These are phyloP conservation scores for Melanopsichium pennsylvanicum DNA, from an alignment of 1,284 basidiomycete genomes.

Conservation along the genomic window DNA sequence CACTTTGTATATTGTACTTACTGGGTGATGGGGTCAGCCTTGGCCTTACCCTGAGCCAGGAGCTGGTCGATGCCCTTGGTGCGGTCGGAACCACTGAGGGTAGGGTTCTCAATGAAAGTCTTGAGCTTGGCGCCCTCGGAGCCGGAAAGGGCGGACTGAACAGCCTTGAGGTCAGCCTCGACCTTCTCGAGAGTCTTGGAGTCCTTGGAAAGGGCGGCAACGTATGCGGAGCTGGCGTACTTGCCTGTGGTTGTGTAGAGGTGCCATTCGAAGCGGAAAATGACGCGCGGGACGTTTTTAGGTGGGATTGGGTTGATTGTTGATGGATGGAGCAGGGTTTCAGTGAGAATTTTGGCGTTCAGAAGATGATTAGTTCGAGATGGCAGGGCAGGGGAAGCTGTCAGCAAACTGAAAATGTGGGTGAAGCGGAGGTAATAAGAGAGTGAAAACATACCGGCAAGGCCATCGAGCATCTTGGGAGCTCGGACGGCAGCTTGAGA, in stretches of 20 bases:
- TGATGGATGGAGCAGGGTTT: neutral
- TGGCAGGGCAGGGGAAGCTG: neutral
- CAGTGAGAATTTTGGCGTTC: too few relatives aligned
- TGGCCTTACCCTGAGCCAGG: constrained; percentile 67
- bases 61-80: constrained; percentile 75
- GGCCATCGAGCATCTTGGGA: constrained; percentile 58
- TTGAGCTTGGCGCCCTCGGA: constrained; percentile 71
- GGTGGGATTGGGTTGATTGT: neutral
- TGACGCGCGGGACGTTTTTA: too few relatives aligned
- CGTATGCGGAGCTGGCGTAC: constrained; percentile 93
- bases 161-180: constrained; percentile 74
- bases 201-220: constrained; percentile 83
- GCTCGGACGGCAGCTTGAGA: constrained; percentile 58
- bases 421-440: neutral
- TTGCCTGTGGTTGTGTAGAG: constrained; percentile 73
- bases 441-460: constrained; percentile 49
- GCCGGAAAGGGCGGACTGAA: constrained; percentile 60
- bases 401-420: neutral
- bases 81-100: constrained; percentile 82
- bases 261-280: neutral
- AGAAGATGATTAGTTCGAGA: too few relatives aligned
- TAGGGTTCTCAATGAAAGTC: constrained; percentile 84
- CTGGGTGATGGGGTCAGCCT: constrained; percentile 62
- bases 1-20: too few relatives aligned
- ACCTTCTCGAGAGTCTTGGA: constrained; percentile 64